Base-by-base conservation (phyloP, 2,329 filamentous ascomycete genomes). In the Penicillium freii region DNA sequence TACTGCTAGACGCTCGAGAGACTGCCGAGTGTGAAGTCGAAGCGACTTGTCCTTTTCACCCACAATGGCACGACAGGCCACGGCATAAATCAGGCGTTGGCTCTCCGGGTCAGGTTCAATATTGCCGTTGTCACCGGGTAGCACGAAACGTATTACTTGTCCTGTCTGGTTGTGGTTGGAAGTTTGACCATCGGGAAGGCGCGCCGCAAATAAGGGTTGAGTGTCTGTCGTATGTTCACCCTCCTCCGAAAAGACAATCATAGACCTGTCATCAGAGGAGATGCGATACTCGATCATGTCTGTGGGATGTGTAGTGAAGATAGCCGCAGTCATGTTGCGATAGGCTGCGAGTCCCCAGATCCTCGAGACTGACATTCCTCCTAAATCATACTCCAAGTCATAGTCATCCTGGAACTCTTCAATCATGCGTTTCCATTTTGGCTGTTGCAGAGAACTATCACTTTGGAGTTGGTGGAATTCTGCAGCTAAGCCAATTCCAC, bases 251-350 rank as follows among this genome's bases (percentile, higher is more conserved):
- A 79, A 77, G 1, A 75, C 56, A 9, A 83, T 62, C 0, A 67
- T 74, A 1, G 73, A 69, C n/a, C 70, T 69, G 52, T 82, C 77
- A 27, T 80, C 76, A 4, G 77, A 75, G 8, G 75, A 69, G 7
- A 80, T 80, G 0, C 77, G 76, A 64, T 86, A 86, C 58, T 86
- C 81, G 15, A 85, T 72, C 72, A 82, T 80, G 65, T 85, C 80
- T 4, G 78, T 81, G 0, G 84, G 83, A 65, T 87, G 82, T 29
- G 82, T 63, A 2, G 80, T 82, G 46, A 80, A 73, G 54, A 79
- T 81, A 4, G 76, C 75, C 5, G 81, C 82, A 15, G 79, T 68
- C 25, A 78, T 76, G 31, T 80, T 78, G 23, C 77, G 75, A 19
- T 79, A 66, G 19, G 81, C 79, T 11, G 79, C 75, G 6, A 85